A percentile compares a stretch with the other conserved stretches of the same genome.
phyloP scores from a whole-genome alignment of 2,329 filamentous ascomycete genomes.

The Orbilia oligospora region DNA sequence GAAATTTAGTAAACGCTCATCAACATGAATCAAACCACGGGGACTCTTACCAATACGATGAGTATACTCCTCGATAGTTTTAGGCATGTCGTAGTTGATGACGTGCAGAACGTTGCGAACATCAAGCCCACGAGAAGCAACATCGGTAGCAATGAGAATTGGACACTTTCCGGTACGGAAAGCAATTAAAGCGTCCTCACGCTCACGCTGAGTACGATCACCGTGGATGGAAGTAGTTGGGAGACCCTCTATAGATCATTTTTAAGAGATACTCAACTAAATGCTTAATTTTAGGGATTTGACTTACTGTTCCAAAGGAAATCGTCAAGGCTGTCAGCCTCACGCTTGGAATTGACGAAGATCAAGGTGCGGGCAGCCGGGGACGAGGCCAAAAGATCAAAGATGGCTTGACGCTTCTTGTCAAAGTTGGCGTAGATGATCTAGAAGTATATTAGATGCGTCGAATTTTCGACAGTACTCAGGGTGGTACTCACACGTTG shows the following conservation, averaged over 20 bases:
- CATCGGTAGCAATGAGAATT: slow-evolving; percentile 86
- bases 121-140: slow-evolving; percentile 90
- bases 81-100: slow-evolving; percentile 92
- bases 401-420: slow-evolving; percentile 79
- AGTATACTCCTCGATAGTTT: slow-evolving; percentile 93
- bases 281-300: neutral
- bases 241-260: slow-evolving; percentile 70
- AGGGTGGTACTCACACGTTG: slow-evolving; percentile 72
- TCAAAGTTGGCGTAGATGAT: slow-evolving; percentile 77
- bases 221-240: slow-evolving; percentile 91
- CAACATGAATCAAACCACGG: neutral
- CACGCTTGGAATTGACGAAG: slow-evolving; percentile 86
- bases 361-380: slow-evolving; percentile 84
- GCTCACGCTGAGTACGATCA: slow-evolving; percentile 88
- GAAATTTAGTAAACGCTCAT: neutral
- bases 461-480: neutral
- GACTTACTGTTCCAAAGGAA: slow-evolving; percentile 79
- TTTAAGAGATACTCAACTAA: neutral
- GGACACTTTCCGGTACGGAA: slow-evolving; percentile 83
- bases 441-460: slow-evolving; percentile 64
- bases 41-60: slow-evolving; percentile 86
- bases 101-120: slow-evolving; percentile 89
- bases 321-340: slow-evolving; percentile 88
- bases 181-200: slow-evolving; percentile 87
- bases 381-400: slow-evolving; percentile 79